phyloP scores from a whole-genome alignment of 179 eudicot genomes.

The Amaranthus tricolor region DNA sequence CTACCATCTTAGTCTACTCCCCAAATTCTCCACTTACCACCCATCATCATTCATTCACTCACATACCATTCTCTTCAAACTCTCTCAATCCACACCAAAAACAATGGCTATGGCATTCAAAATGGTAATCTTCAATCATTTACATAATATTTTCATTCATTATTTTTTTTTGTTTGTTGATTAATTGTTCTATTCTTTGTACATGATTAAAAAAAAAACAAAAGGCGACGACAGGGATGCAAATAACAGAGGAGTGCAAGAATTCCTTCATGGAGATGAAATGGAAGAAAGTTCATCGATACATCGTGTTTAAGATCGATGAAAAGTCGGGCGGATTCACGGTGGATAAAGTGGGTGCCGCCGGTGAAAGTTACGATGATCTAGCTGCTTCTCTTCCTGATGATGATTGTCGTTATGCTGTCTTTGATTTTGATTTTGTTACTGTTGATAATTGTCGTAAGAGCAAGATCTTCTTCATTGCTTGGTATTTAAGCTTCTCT shows the following conservation, averaged over 20 bases:
- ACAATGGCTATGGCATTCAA: constrained; percentile 94
- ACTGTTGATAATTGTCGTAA: constrained; percentile 71
- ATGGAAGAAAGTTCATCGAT: constrained; percentile 76
- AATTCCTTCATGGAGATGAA: constrained; percentile 85
- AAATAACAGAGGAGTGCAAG: constrained; percentile 76
- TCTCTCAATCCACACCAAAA: background rate
- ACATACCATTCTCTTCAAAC: background rate
- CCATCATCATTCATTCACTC: background rate
- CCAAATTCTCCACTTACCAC: background rate
- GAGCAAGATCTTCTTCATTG: constrained; percentile 91
- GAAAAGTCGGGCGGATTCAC: constrained; percentile 61
- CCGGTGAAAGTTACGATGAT: constrained; percentile 70
- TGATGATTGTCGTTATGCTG: constrained; percentile 75
- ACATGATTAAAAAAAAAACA: too few relatives aligned
- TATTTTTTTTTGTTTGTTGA: background rate
- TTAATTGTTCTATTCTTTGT: background rate
- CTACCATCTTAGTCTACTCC: constrained; percentile 20
- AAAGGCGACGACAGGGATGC: constrained; percentile 68
- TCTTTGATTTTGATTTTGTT: constrained; percentile 68
- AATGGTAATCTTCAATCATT: constrained; percentile 51
- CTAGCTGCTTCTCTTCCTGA: constrained; percentile 63
- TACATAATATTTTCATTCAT: background rate
- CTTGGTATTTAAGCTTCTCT: constrained; percentile 53
- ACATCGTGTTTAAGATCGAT: constrained; percentile 82
- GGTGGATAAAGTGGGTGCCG: constrained; percentile 79